Evolutionary conservation across 306 rosid genomes (phyloP), one percentile per base, ranked within the genome.

Genomic region (Lathyrus tuberosus): DNA sequence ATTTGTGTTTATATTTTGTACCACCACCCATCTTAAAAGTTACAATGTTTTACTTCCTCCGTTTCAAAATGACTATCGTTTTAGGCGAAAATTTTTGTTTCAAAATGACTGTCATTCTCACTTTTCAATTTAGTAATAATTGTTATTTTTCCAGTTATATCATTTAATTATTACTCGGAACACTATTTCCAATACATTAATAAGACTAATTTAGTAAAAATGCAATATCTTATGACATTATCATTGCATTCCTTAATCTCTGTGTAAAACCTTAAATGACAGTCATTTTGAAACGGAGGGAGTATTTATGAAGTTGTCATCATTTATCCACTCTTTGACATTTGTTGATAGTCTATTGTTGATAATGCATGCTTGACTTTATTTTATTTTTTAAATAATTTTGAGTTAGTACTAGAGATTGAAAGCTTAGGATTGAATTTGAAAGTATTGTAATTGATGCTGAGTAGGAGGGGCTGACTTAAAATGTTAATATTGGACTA

Each of bases 391-490:
- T 48, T 59, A 37, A 76, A 47, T 33, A 22, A 38, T 47, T 58
- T 47, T 22, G 18, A 38, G 41, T 58, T 47, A 11, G 10, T 10
- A 46, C 51, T 58, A 47, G 53, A 57, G 60, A 37, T 71, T 28
- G 47, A 15, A 59, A 71, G 24, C 48, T 70, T 56, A 31, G 60
- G 7, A 37, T 51, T 13, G 49, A 18, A 67, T 51, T 48, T 62
- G 69, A 49, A 62, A 20, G 26, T 49, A 62, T 51, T 69, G 69
- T 18, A 51, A 26, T 58, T 59, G 48, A 60, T 60, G 70, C 70
- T 24, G 64, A 15, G 28, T 68, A 37, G 47, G 46, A 9, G 20
- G 53, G 69, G 64, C 64, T 11, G 37, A 59, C n/a, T 13, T 60
- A 24, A 48, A 69, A 47, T 61, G 65, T 33, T 76, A 15, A 26